Evolutionary conservation across 148 eudicot genomes (phyloP), one percentile per base, ranked within the genome.

Genomic region (Rhododendron simsii): DNA sequence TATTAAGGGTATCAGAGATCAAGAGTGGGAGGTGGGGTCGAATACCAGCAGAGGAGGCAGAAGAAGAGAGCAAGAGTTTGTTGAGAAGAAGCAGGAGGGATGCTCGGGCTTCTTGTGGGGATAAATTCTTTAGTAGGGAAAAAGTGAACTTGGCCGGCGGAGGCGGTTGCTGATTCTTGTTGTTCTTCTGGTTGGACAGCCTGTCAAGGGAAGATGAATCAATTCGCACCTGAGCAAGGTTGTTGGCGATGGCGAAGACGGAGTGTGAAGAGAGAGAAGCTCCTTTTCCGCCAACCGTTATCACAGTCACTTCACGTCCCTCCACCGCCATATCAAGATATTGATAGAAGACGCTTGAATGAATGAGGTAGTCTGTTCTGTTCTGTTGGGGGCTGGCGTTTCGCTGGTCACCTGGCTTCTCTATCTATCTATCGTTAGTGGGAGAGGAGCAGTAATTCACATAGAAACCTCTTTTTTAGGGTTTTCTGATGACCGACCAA

Each of bases 281-380:
- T 10, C 95, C 97, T 88, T 93, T 94, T 11, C 95, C 95, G 14
- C 98, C 98, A 35, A 95, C 16, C 1, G 93, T 92, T 50, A 93
- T 85, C 81, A 86, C 86, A 35, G 90, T 50, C 30, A 30, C 33
- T 69, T 69, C 26, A 55, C 61, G 20, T 55, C 21, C 61, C 20
- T 55, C 61, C 20, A 18, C 61, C 21, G 61, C 61, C 61, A 55
- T 55, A 55, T 55, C 61, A 15, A 51, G 61, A 55, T 3, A 55
- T 16, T 55, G 61, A 55, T 55, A 50, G 55, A 50, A 15, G 55
- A 13, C 55, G 50, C 12, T 47, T 47, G 50, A 47, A 47, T 47
- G 50, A 47, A 8, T 47, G 11, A 47, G 50, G 11, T 47, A 47
- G 50, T 47, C 50, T 9, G 50, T 47, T 47, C 48, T 47, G 10